Conservation (phyloP, 345 rosid genomes). For the Melaleuca alternifolia region DNA sequence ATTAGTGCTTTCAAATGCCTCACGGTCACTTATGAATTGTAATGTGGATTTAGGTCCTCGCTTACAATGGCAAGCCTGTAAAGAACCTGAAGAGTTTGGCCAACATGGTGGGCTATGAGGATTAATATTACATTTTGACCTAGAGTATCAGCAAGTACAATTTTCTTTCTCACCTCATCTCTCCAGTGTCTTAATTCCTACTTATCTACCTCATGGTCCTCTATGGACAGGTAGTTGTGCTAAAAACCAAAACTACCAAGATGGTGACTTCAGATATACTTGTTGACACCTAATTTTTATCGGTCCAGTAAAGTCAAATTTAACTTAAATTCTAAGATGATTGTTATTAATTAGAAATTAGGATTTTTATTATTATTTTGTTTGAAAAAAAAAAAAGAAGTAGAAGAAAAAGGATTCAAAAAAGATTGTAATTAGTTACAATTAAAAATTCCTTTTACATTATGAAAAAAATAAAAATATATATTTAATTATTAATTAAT, state of each 20-base stretch:
- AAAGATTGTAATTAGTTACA: too few relatives aligned
- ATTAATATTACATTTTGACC: conserved; percentile 66
- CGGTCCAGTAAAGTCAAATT: too few relatives aligned
- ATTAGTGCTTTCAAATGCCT: neutral
- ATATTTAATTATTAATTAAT: too few relatives aligned
- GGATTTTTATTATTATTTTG: too few relatives aligned
- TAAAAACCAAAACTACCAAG: conserved; percentile 58
- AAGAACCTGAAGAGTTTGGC: conserved; percentile 76
- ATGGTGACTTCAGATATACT: conserved; percentile 73
- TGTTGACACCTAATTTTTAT: too few relatives aligned
- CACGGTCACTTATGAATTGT: neutral
- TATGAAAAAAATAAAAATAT: too few relatives aligned
- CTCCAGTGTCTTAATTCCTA: neutral
- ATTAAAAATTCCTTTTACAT: too few relatives aligned
- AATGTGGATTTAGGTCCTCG: conserved; percentile 44
- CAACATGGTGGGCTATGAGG: conserved; percentile 71
- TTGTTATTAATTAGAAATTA: too few relatives aligned
- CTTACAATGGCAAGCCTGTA: conserved; percentile 81
- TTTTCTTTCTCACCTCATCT: neutral
- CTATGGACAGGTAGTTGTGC: conserved; percentile 49
- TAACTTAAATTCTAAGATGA: too few relatives aligned
- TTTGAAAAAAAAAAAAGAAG: too few relatives aligned
- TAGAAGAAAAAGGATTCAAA: too few relatives aligned
- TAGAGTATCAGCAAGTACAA: conserved; percentile 75
- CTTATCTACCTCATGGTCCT: neutral